These are phyloP conservation scores for Astrephomene gubernaculifera DNA, from an alignment of 139 green algal species.

Conservation along the genomic window DNA sequence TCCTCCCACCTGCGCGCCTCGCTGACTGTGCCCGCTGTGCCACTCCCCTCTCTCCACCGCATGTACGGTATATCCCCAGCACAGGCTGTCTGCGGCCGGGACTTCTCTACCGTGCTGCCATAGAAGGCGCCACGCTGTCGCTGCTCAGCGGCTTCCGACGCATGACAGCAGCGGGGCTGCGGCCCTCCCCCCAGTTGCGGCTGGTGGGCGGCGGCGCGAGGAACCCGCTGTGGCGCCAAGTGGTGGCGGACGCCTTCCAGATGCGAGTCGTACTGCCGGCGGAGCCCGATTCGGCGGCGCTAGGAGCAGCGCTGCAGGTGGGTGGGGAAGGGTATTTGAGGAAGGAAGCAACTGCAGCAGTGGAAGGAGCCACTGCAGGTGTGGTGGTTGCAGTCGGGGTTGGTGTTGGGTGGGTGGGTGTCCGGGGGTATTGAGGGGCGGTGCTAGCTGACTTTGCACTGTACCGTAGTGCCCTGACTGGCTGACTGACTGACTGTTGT, in stretches of 20 bases:
- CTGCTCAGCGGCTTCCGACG: conserved; percentile 69
- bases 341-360: no score
- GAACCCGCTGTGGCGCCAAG: conserved; percentile 83
- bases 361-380: background rate
- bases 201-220: conserved; percentile 87
- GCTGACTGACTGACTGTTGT: background rate
- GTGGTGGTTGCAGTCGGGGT: background rate
- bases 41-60: no score
- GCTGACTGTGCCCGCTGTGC: no score
- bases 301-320: conserved; percentile 87
- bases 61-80: no score
- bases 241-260: conserved; percentile 85
- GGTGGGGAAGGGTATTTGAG: background rate
- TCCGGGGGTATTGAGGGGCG: background rate
- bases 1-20: no score
- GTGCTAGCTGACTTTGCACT: background rate
- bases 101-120: conserved; percentile 85
- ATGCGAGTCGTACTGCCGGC: conserved; percentile 57
- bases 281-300: conserved; percentile 85
- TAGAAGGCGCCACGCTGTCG: conserved; percentile 88
- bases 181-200: conserved; percentile 51
- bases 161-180: conserved; percentile 63
- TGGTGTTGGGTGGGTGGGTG: background rate
- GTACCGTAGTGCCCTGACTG: background rate
- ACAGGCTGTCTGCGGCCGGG: conserved; percentile 66